Evolutionary conservation across 164 flowering plant species (phyloP).

Genomic region (Magnolia sinica): DNA sequence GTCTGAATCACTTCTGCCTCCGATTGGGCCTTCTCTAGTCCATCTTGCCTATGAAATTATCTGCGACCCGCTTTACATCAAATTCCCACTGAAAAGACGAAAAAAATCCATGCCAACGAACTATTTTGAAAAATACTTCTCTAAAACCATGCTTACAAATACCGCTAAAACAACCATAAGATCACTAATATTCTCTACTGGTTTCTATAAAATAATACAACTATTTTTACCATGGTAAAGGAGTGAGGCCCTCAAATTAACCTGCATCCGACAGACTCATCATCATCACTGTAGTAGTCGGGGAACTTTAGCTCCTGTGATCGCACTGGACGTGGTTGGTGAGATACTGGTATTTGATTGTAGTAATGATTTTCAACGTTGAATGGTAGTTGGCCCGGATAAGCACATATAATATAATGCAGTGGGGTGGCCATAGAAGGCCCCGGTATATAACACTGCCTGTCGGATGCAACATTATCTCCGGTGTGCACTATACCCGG

Average conservation of each 20-base stretch:
- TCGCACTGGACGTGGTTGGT: background rate
- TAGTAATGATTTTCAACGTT: slow-evolving; percentile 13
- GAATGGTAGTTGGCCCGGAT: slow-evolving; percentile 15
- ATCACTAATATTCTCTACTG: too few relatives aligned
- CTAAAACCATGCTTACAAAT: too few relatives aligned
- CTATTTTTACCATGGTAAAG: too few relatives aligned
- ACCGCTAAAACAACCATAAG: too few relatives aligned
- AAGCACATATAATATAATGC: slow-evolving; percentile 22
- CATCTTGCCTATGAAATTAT: too few relatives aligned
- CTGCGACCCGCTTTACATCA: too few relatives aligned
- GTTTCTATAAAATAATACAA: too few relatives aligned
- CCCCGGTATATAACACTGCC: slow-evolving; percentile 17
- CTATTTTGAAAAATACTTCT: too few relatives aligned
- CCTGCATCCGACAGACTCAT: slow-evolving; percentile 46
- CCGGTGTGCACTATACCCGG: background rate
- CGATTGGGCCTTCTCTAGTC: too few relatives aligned
- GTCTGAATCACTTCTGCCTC: too few relatives aligned
- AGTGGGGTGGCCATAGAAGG: slow-evolving; percentile 22
- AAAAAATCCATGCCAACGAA: too few relatives aligned
- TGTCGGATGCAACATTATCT: slow-evolving; percentile 16
- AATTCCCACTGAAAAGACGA: too few relatives aligned
- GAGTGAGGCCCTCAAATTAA: slow-evolving; percentile 29
- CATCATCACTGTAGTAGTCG: slow-evolving; percentile 47
- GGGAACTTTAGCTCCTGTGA: slow-evolving; percentile 22
- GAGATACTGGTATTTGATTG: slow-evolving; percentile 6